Base-by-base conservation (phyloP, 306 rosid species). In the Nissolia schottii region DNA sequence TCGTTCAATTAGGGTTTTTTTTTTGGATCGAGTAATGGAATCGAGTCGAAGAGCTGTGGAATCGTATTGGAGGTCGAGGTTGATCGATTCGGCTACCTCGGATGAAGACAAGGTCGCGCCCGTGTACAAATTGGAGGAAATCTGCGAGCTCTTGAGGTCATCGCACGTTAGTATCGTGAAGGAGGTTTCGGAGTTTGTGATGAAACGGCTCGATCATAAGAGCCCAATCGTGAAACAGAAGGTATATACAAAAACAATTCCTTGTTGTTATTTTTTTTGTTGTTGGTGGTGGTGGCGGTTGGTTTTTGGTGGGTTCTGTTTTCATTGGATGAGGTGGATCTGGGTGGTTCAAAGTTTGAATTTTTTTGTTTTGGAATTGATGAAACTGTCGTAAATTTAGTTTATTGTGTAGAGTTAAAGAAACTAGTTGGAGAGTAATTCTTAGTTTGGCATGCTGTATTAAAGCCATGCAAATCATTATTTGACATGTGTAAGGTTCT, bases 41-140 rank as follows among this genome's bases (percentile, higher is more conserved):
- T 79, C 97, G 61, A 91, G 99, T 82, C 82, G 99, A 58, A 88
- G 99, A 88, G 99, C 97, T 32, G 99, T 95, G 75, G 99, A 95
- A 74, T 88, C 99, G 34, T 95, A 89, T 65, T 89, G 97, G 99
- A 84, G 97, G 62, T 89, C 97, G 23, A 77, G 96, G 54, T 67
- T 91, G 91, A 79, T 95, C 76, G 99, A 95, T 76, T 83, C 83
- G 37, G 99, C 89, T 12, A 95, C 99, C 3, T 85, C 93, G 13
- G 96, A 91, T 60, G 99, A 95, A 80, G 99, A 91, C 82, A 91
- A 95, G 73, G 96, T 95, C 29, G 59, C 99, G 0, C 97, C 99
- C 2, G 96, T 95, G 5, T 95, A 85, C 85, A 95, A 91, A 77
- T 77, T 95, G 81, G 99, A 95, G 54, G 97, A 91, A 77, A 79